phyloP scores from a whole-genome alignment of 129 eudicot genomes.

The Artemisia argyi region DNA sequence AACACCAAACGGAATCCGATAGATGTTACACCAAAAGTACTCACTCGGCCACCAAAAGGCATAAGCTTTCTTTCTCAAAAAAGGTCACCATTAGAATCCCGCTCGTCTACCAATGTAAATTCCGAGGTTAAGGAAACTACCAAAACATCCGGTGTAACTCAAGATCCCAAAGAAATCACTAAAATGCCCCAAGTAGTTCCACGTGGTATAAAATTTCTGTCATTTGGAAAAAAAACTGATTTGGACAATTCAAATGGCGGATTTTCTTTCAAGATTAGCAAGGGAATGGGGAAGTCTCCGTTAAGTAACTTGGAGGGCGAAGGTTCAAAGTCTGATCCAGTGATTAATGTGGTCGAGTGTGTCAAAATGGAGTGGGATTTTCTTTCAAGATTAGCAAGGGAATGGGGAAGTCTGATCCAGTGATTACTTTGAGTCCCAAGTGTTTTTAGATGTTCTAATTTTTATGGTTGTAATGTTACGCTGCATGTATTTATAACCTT shows the following conservation, averaged over 20 bases:
- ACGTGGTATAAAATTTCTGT: conserved; percentile 58
- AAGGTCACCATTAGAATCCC: conserved; percentile 28
- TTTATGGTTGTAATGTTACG: no score
- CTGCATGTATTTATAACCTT: no score
- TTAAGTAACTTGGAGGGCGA: conserved; percentile 21
- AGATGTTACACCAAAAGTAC: conserved; percentile 23
- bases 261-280: conserved; percentile 15
- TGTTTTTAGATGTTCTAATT: no score
- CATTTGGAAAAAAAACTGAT: conserved; percentile 45
- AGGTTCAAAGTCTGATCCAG: conserved; percentile 21
- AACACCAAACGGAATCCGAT: conserved; percentile 22
- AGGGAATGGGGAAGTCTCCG: conserved; percentile 33
- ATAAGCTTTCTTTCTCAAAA: conserved; percentile 45
- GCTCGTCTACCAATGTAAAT: conserved; percentile 26
- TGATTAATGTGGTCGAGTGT: conserved; percentile 15
- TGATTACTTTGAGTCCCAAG: no score
- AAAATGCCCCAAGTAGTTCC: conserved; percentile 37
- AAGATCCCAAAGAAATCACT: conserved; percentile 24
- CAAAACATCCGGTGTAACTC: conserved; percentile 14
- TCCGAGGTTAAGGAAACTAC: conserved; percentile 23
- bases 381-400: conserved; percentile 17
- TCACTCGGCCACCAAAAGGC: conserved; percentile 53
- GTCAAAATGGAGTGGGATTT: conserved; percentile 20
- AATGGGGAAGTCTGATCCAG: conserved; percentile 38
- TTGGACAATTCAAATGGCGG: conserved; percentile 20